Percentiles rank a stretch among this genome's conserved stretches.
Evolutionary conservation across 805 yeast genomes (phyloP).

Genomic region (Teunomyces atbi): DNA sequence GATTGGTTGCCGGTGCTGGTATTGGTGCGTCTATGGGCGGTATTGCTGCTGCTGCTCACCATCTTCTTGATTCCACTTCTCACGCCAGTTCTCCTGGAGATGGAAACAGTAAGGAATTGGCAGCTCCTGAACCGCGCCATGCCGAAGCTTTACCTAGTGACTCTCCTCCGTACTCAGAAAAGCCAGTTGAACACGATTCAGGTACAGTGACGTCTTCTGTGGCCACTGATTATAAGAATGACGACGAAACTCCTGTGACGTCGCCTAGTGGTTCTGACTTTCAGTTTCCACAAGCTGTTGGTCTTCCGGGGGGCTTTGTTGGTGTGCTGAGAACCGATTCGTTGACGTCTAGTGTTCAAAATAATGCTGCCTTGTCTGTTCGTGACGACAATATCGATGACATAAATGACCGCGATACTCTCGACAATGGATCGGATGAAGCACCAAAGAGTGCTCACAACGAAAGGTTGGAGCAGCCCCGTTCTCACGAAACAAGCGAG

Average conservation of each 20-base stretch:
- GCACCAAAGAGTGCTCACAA: constrained; percentile 15
- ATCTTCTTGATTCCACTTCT: background rate
- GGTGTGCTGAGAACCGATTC: constrained; percentile 69
- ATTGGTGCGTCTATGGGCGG: constrained; percentile 11
- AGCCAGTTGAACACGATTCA: constrained; percentile 12
- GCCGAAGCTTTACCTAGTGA: background rate
- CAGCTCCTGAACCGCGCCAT: background rate
- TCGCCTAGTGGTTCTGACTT: constrained; percentile 50
- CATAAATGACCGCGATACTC: constrained; percentile 42
- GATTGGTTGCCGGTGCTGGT: constrained; percentile 10
- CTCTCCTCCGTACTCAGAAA: constrained; percentile 6
- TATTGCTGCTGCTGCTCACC: constrained; percentile 4
- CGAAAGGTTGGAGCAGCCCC: constrained; percentile 1
- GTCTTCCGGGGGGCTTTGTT: constrained; percentile 44
- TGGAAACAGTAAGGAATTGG: background rate
- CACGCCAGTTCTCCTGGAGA: background rate
- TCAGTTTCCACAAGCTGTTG: constrained; percentile 36
- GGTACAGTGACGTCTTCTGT: constrained; percentile 37
- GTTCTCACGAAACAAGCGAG: constrained; percentile 28
- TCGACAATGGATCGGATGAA: constrained; percentile 26
- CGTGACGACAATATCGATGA: constrained; percentile 63
- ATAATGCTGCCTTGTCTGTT: constrained; percentile 88
- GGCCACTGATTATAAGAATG: constrained; percentile 25
- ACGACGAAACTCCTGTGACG: constrained; percentile 47
- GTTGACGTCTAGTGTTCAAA: constrained; percentile 85